phyloP scores from a whole-genome alignment of 441 rosid genomes.

The Theobroma grandiflorum region DNA sequence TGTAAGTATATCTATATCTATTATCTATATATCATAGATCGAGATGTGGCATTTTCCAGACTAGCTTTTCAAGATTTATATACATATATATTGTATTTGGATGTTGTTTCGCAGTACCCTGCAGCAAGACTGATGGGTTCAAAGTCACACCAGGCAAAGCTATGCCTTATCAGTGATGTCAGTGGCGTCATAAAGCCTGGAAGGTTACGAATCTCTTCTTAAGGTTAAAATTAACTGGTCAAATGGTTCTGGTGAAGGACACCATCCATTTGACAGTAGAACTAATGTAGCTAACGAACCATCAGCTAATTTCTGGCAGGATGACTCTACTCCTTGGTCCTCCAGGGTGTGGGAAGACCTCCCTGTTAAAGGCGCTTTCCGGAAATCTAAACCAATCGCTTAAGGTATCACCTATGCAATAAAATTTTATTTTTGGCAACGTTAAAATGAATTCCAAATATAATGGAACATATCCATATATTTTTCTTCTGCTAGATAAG shows the following conservation, averaged over 20 bases:
- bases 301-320: slow-evolving; percentile 37
- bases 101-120: slow-evolving; percentile 33
- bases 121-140: slow-evolving; percentile 48
- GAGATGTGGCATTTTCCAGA: background rate
- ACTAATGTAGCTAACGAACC: background rate
- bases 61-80: background rate
- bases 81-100: background rate
- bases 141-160: slow-evolving; percentile 43
- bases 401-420: slow-evolving; percentile 40
- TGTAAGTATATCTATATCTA: slow-evolving; percentile 37
- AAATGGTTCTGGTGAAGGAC: background rate
- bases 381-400: slow-evolving; percentile 57
- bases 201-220: slow-evolving; percentile 39
- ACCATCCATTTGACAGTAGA: background rate
- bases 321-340: slow-evolving; percentile 71
- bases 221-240: background rate
- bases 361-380: slow-evolving; percentile 59
- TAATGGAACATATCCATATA: background rate
- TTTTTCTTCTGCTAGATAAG: background rate
- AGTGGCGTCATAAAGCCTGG: slow-evolving; percentile 65
- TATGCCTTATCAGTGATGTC: slow-evolving; percentile 54
- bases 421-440: too few species aligned
- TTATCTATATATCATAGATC: background rate
- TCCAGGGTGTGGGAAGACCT: slow-evolving; percentile 69
- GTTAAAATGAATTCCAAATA: too few species aligned